phyloP scores from a whole-genome alignment of 805 yeast genomes.

The Saturnispora diversa region DNA sequence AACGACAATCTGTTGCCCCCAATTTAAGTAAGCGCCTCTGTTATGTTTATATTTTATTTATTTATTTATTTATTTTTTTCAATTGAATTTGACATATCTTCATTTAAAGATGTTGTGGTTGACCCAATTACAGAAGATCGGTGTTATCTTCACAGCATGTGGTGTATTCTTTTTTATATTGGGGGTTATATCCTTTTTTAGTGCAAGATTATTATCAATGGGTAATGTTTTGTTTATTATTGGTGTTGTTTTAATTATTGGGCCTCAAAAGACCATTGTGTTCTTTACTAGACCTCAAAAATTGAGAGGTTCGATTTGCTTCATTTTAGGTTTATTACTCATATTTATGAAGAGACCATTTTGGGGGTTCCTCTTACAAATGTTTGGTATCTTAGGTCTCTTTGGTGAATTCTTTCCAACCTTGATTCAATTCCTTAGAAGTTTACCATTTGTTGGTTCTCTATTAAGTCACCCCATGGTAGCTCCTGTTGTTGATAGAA shows the following conservation, averaged over 20 bases:
- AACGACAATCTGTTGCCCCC: too few species aligned
- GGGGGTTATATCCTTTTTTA: conserved; percentile 82
- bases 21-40: too few species aligned
- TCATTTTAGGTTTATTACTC: conserved; percentile 63
- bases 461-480: conserved; percentile 68
- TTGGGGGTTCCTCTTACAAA: conserved; percentile 76
- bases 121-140: conserved; percentile 73
- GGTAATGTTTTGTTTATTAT: conserved; percentile 75
- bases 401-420: conserved; percentile 92
- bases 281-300: conserved; percentile 86
- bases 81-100: too few species aligned
- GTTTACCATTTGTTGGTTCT: conserved; percentile 84
- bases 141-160: conserved; percentile 86
- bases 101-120: conserved; percentile 55
- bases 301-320: conserved; percentile 78
- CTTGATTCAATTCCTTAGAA: conserved; percentile 75
- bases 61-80: too few species aligned
- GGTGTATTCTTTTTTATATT: conserved; percentile 71
- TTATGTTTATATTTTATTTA: too few species aligned
- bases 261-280: conserved; percentile 70
- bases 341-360: conserved; percentile 73
- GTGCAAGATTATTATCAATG: conserved; percentile 78
- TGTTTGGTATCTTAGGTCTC: conserved; percentile 79
- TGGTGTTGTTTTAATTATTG: conserved; percentile 83
- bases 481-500: conserved; percentile 63